Evolutionary conservation across 305 asterid species (phyloP).

Genomic region (Fraxinus baroniana): DNA sequence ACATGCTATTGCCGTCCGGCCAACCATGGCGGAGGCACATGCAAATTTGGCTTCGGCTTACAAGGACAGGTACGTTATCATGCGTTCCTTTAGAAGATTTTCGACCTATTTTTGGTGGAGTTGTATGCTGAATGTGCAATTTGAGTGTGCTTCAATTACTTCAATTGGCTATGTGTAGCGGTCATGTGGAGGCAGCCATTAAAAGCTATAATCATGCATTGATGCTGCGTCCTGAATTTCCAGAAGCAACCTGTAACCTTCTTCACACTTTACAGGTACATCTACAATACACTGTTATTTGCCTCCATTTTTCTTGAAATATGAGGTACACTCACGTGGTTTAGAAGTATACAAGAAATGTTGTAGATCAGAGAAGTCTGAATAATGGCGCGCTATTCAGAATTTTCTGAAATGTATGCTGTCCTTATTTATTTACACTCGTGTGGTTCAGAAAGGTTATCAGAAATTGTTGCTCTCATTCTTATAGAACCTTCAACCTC

Average conservation of each 20-base stretch:
- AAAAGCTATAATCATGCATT: conserved; percentile 92
- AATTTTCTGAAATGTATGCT: neutral
- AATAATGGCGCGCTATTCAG: neutral
- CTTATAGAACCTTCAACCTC: neutral
- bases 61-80: conserved; percentile 71
- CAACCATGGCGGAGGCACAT: conserved; percentile 98
- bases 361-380: neutral
- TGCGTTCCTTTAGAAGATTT: neutral
- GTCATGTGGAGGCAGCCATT: conserved; percentile 90
- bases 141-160: neutral
- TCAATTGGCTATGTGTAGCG: conserved; percentile 43
- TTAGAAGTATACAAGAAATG: neutral
- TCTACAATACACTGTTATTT: conserved; percentile 1
- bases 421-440: neutral
- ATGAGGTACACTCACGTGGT: neutral
- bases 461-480: neutral
- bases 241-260: conserved; percentile 98
- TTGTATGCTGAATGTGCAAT: neutral
- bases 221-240: conserved; percentile 85
- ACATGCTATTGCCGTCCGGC: conserved; percentile 78
- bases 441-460: neutral
- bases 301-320: conserved; percentile 1
- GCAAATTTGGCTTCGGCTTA: conserved; percentile 99
- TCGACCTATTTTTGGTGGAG: neutral
- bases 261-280: conserved; percentile 94